Percentiles rank a stretch among this genome's conserved stretches.
Conservation (phyloP, 2,329 filamentous ascomycete genomes). For the Rutstroemia sp. region DNA sequence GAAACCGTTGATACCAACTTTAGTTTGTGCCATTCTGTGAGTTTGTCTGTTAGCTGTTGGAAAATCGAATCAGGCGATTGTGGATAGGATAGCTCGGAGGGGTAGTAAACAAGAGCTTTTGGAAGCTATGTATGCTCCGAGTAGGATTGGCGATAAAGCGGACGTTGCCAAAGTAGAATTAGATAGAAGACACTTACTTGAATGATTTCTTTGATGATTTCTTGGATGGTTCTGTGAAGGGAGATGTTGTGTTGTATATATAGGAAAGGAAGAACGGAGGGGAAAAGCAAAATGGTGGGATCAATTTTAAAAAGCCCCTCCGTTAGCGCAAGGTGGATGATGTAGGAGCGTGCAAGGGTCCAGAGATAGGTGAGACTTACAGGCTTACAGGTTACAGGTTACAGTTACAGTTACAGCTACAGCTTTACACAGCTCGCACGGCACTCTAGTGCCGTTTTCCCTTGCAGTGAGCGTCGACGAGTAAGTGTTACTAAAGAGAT, state of each 20-base stretch:
- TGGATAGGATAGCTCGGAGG: background rate
- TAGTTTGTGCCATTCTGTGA: constrained; percentile 44
- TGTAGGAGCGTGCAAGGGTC: constrained; percentile 1
- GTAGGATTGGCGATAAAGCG: background rate
- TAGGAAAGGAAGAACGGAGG: constrained; percentile 15
- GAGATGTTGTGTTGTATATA: constrained; percentile 10
- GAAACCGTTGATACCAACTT: constrained; percentile 99
- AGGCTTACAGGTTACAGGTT: background rate
- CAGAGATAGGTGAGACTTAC: background rate
- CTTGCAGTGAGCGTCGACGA: no score
- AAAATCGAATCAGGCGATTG: constrained; percentile 9
- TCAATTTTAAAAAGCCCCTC: constrained; percentile 10
- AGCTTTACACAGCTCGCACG: no score
- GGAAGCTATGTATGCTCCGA: background rate
- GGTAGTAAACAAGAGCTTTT: constrained; percentile 6
- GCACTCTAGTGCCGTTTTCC: no score
- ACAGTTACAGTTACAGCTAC: background rate
- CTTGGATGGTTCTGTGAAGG: constrained; percentile 6
- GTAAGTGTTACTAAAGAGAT: no score
- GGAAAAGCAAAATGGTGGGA: constrained; percentile 8
- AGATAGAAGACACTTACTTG: constrained; percentile 15
- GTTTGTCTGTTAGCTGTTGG: constrained; percentile 15
- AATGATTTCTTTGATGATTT: constrained; percentile 7
- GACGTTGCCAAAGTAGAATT: background rate
- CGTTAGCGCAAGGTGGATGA: constrained; percentile 5